A percentile compares a stretch with the other conserved stretches of the same genome.
Evolutionary conservation across 1,139 yeast species (phyloP).

Genomic region (Geotrichum siamense): DNA sequence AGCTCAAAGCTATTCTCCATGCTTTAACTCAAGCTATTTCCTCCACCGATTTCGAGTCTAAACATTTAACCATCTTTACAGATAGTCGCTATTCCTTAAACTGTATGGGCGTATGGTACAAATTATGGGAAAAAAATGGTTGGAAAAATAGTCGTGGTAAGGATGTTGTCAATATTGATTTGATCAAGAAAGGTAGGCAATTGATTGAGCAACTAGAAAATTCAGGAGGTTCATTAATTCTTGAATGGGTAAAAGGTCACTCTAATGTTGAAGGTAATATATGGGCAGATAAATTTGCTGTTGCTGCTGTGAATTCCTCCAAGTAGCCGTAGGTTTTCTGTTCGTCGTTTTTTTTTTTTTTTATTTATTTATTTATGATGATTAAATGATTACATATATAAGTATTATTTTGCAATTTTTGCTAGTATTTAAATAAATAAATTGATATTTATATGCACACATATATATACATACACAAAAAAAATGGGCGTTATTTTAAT

Average conservation of each 20-base stretch:
- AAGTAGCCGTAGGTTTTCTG: too few species aligned
- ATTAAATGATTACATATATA: too few species aligned
- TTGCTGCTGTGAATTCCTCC: constrained; percentile 26
- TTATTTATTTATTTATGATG: too few species aligned
- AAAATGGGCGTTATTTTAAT: too few species aligned
- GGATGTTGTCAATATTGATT: constrained; percentile 46
- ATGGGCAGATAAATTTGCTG: constrained; percentile 70
- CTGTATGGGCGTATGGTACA: constrained; percentile 45
- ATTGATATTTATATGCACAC: too few species aligned
- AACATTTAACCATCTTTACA: constrained; percentile 35
- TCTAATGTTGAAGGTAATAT: constrained; percentile 64
- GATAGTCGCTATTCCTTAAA: constrained; percentile 55
- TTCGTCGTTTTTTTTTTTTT: too few species aligned
- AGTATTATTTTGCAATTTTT: too few species aligned
- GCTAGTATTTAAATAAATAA: too few species aligned
- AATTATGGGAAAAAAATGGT: constrained; percentile 47
- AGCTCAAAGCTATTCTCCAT: constrained; percentile 54
- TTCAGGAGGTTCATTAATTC: constrained; percentile 31
- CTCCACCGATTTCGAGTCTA: background rate
- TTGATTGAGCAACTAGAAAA: constrained; percentile 33
- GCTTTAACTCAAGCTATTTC: constrained; percentile 38
- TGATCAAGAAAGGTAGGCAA: constrained; percentile 36
- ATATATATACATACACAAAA: too few species aligned
- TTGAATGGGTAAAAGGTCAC: constrained; percentile 69
- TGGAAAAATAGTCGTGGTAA: constrained; percentile 44